These are phyloP conservation scores for Gossypium ekmanianum DNA, from an alignment of 345 rosid species.

Conservation along the genomic window DNA sequence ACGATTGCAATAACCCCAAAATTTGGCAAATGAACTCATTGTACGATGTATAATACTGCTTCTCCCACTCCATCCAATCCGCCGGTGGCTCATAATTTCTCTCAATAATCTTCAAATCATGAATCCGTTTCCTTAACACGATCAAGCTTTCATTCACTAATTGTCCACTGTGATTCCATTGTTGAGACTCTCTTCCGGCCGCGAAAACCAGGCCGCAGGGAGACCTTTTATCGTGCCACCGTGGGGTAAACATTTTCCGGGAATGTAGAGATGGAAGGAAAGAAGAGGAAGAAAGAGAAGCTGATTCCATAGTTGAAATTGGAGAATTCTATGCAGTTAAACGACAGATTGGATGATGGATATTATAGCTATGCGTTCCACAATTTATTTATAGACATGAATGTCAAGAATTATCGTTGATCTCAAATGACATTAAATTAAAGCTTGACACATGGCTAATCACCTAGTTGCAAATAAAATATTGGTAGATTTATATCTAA, in stretches of 20 bases:
- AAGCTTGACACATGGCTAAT: neutral
- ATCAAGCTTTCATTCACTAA: constrained; percentile 37
- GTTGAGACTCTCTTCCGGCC: neutral
- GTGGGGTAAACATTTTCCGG: neutral
- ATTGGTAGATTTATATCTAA: neutral
- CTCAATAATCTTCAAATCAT: constrained; percentile 35
- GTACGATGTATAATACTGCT: constrained; percentile 26
- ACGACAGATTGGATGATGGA: neutral
- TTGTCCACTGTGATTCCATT: constrained; percentile 7
- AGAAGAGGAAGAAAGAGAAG: neutral
- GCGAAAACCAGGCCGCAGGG: neutral
- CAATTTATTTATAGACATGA: constrained; percentile 5
- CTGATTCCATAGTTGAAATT: neutral
- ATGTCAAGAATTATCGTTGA: neutral
- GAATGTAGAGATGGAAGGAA: neutral
- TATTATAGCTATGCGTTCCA: neutral
- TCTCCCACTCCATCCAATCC: constrained; percentile 55
- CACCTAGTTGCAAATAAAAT: neutral
- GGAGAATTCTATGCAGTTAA: neutral
- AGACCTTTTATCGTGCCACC: neutral
- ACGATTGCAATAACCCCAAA: constrained; percentile 36
- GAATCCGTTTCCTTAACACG: constrained; percentile 36
- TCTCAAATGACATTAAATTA: neutral
- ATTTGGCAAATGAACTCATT: constrained; percentile 23
- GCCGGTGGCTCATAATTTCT: constrained; percentile 26